A percentile compares a stretch with the other conserved stretches of the same genome.
Conservation (phyloP, 371 early-diverging fungal species). For the Mucor velutinosus region DNA sequence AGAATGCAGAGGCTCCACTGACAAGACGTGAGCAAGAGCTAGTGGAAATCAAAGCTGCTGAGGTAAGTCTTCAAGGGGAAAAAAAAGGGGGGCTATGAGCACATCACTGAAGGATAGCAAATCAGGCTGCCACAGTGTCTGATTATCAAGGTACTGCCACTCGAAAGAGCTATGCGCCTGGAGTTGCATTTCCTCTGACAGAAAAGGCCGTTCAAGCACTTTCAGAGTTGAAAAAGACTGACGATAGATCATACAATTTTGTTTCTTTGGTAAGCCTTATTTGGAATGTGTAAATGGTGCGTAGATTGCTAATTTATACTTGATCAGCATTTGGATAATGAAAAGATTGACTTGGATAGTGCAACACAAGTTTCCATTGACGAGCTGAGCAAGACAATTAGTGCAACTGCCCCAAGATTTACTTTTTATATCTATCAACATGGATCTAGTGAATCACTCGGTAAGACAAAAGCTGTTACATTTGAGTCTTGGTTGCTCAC, state of each 20-base stretch:
- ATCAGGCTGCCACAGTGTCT: conserved; percentile 48
- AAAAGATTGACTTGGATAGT: conserved; percentile 58
- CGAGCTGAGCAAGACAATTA: conserved; percentile 49
- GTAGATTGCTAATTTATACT: not conserved
- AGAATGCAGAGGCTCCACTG: conserved; percentile 76
- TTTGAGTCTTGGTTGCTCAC: not conserved
- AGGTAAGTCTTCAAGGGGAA: conserved; percentile 53
- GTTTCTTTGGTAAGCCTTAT: conserved; percentile 61
- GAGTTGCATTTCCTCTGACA: conserved; percentile 61
- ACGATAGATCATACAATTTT: conserved; percentile 51
- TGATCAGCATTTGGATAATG: conserved; percentile 48
- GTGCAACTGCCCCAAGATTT: conserved; percentile 64
- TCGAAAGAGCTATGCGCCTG: conserved; percentile 65
- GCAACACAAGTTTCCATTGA: conserved; percentile 41
- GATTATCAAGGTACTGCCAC: conserved; percentile 57
- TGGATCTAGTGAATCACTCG: conserved; percentile 45
- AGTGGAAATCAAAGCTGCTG: conserved; percentile 65
- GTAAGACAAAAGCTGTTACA: conserved; percentile 31
- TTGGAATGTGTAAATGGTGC: not conserved
- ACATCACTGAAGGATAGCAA: too few relatives aligned
- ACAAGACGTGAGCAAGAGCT: conserved; percentile 82
- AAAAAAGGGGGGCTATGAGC: too few relatives aligned
- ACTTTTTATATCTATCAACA: conserved; percentile 65
- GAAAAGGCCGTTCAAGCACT: conserved; percentile 62
- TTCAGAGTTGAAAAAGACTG: conserved; percentile 36